Conservation (phyloP, 1,284 basidiomycete species). For the Takashimella tepidaria region DNA sequence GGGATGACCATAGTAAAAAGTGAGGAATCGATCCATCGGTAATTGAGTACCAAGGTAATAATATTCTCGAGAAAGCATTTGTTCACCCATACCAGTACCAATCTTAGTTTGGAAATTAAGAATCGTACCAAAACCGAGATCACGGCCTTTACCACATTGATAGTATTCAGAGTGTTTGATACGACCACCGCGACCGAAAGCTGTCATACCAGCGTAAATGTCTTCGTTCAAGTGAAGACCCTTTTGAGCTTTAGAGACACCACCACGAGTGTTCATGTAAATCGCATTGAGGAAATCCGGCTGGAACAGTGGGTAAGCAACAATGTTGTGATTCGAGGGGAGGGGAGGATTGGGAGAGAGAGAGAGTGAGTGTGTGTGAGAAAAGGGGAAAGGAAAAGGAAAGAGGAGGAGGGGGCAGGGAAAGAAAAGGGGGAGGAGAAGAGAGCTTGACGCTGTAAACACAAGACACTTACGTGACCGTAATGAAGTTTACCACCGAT, state of each 20-base stretch:
- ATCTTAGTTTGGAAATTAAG: slow-evolving; percentile 99
- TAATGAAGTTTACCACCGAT: slow-evolving; percentile 99
- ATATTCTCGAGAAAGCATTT: slow-evolving; percentile 98
- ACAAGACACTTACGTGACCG: slow-evolving; percentile 54
- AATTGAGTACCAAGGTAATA: slow-evolving; percentile 99
- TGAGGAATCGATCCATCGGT: slow-evolving; percentile 95
- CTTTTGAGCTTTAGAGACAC: slow-evolving; percentile 98
- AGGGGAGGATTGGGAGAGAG: too few relatives aligned
- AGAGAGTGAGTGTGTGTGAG: neutral
- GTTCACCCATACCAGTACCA: slow-evolving; percentile 99
- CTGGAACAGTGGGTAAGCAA: slow-evolving; percentile 44
- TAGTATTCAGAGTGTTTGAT: slow-evolving; percentile 99
- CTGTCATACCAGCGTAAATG: slow-evolving; percentile 99
- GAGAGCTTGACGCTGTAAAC: neutral
- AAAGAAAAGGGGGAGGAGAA: too few relatives aligned
- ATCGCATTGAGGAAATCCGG: slow-evolving; percentile 98
- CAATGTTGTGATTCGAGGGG: too few relatives aligned
- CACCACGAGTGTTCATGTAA: slow-evolving; percentile 98
- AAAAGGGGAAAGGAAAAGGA: too few relatives aligned
- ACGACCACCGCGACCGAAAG: slow-evolving; percentile 89
- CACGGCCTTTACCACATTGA: slow-evolving; percentile 94
- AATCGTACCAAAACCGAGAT: slow-evolving; percentile 98
- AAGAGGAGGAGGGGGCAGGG: too few relatives aligned
- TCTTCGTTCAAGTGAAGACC: slow-evolving; percentile 97
- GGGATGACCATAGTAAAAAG: slow-evolving; percentile 99